Evolutionary conservation across 2,329 filamentous ascomycete genomes (phyloP).

Genomic region (Exophiala mesophila): DNA sequence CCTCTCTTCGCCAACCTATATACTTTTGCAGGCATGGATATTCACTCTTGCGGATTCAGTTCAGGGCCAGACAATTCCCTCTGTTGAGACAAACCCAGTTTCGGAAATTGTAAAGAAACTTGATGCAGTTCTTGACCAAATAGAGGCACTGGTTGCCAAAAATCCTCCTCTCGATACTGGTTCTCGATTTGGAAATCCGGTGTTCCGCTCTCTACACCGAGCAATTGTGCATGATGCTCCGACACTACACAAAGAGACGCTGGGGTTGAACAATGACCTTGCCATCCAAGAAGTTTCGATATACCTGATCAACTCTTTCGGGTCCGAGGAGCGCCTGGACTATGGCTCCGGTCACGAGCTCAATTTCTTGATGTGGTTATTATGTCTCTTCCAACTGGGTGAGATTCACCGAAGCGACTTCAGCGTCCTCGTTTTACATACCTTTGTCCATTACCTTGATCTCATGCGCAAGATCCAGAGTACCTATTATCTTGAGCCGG

Average conservation of each 20-base stretch:
- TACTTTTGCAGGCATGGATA: constrained; percentile 74
- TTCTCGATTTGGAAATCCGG: constrained; percentile 90
- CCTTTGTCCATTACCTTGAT: constrained; percentile 76
- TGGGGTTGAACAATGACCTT: constrained; percentile 35
- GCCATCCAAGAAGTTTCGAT: constrained; percentile 68
- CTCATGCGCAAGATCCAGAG: constrained; percentile 86
- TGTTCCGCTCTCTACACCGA: constrained; percentile 75
- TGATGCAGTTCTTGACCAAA: constrained; percentile 63
- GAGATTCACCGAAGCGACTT: constrained; percentile 64
- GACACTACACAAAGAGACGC: constrained; percentile 39
- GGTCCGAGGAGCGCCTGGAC: constrained; percentile 81
- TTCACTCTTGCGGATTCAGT: constrained; percentile 83
- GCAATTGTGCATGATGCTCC: constrained; percentile 37
- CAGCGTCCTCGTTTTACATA: constrained; percentile 64
- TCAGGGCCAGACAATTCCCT: constrained; percentile 61
- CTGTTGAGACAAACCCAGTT: constrained; percentile 54
- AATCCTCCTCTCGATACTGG: constrained; percentile 83
- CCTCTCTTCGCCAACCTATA: constrained; percentile 67
- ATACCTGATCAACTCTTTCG: constrained; percentile 80
- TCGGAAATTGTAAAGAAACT: constrained; percentile 60
- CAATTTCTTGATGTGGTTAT: constrained; percentile 93
- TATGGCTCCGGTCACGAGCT: constrained; percentile 97
- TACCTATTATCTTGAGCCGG: constrained; percentile 94
- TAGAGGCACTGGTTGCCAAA: constrained; percentile 60
- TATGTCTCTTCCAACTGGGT: constrained; percentile 81